These are phyloP conservation scores for Crataegus laevigata DNA, from an alignment of 306 rosid genomes.

Conservation along the genomic window DNA sequence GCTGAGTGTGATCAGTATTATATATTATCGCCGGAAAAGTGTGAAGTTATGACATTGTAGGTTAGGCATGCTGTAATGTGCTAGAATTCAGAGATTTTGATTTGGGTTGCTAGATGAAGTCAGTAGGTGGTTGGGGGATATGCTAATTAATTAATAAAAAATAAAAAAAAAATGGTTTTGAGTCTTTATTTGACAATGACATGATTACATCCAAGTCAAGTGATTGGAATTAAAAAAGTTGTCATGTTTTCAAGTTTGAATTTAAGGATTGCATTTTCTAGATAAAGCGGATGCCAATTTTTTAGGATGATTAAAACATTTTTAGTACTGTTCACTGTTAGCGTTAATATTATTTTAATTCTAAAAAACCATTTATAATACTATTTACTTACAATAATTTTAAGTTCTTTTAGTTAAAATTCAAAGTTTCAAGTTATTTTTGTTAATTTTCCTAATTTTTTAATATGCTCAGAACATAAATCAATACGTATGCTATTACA, in stretches of 20 bases:
- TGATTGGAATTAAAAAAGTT: background rate
- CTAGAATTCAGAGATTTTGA: background rate
- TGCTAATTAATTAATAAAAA: background rate
- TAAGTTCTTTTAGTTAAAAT: too few relatives aligned
- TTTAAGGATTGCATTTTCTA: background rate
- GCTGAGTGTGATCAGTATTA: background rate
- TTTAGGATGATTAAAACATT: too few relatives aligned
- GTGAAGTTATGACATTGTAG: background rate
- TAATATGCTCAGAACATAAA: rapidly evolving
- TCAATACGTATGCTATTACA: too few relatives aligned
- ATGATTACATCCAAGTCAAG: background rate
- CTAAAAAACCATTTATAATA: too few relatives aligned
- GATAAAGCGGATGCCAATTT: too few relatives aligned
- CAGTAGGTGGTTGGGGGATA: background rate
- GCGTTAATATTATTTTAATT: rapidly evolving
- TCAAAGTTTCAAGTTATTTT: too few relatives aligned
- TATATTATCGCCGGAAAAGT: background rate
- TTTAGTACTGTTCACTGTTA: too few relatives aligned
- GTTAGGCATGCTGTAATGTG: background rate
- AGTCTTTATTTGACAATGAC: background rate
- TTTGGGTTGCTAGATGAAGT: background rate
- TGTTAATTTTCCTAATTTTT: too few relatives aligned
- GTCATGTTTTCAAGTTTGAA: background rate
- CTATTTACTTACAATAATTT: too few relatives aligned
- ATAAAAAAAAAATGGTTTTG: background rate